phyloP scores from a whole-genome alignment of 805 yeast genomes.

The Blastobotrys chiropterorum region DNA sequence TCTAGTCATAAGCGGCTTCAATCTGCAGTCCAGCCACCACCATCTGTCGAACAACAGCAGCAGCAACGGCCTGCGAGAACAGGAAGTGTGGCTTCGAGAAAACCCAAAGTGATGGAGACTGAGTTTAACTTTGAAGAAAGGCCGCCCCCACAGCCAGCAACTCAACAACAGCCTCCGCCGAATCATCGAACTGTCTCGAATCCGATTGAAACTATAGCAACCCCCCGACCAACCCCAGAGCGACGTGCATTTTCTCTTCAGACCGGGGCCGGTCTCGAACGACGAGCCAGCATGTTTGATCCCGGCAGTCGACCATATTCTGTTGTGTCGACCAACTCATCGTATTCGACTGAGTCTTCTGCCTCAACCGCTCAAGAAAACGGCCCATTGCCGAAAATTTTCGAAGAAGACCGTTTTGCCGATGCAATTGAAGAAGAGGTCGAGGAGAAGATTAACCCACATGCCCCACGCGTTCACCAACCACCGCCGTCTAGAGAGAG shows the following conservation, averaged over 20 bases:
- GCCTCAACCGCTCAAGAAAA: not conserved
- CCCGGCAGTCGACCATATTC: constrained; percentile 4
- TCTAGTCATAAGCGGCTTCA: constrained; percentile 23
- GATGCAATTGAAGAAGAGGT: constrained; percentile 34
- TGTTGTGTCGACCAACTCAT: constrained; percentile 1
- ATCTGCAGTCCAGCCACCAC: constrained; percentile 1
- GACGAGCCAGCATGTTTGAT: constrained; percentile 7
- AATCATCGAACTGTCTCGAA: constrained; percentile 8
- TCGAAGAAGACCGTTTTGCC: constrained; percentile 35
- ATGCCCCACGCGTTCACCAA: constrained; percentile 3
- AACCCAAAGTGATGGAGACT: not conserved
- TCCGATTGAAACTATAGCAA: not conserved
- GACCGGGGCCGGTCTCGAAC: constrained; percentile 1
- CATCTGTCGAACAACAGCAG: not conserved
- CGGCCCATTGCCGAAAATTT: constrained; percentile 32
- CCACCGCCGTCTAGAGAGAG: constrained; percentile 1
- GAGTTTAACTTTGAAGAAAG: constrained; percentile 21
- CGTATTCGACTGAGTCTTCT: constrained; percentile 1
- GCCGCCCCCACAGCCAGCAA: not conserved
- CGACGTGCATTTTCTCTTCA: constrained; percentile 3
- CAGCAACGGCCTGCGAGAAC: not conserved
- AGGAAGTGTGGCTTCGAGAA: not conserved
- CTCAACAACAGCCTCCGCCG: constrained; percentile 2
- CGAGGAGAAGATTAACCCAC: constrained; percentile 23
- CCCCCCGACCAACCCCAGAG: not conserved